These are phyloP conservation scores for Schizosaccharomyces lindneri DNA, from an alignment of 805 yeast genomes.

Conservation along the genomic window DNA sequence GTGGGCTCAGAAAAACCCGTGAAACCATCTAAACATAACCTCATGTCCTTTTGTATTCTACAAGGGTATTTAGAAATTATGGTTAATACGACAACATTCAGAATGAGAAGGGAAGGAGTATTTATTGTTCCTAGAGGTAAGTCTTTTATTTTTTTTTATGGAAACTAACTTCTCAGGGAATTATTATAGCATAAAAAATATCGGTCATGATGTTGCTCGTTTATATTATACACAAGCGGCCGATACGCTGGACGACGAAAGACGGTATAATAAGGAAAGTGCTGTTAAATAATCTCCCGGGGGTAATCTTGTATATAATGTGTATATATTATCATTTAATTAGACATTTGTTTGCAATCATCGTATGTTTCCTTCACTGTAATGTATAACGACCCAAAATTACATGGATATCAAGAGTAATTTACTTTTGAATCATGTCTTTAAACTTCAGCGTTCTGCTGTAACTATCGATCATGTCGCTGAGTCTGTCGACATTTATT, in stretches of 20 bases:
- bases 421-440: background rate
- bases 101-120: slow-evolving; percentile 47
- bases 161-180: slow-evolving; percentile 11
- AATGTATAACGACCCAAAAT: no score
- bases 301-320: no score
- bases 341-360: no score
- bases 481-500: background rate
- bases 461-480: background rate
- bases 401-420: no score
- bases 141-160: background rate
- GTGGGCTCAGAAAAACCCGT: slow-evolving; percentile 32
- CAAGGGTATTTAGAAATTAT: slow-evolving; percentile 47
- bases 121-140: slow-evolving; percentile 59
- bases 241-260: slow-evolving; percentile 9
- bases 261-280: background rate
- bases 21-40: slow-evolving; percentile 37
- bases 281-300: background rate
- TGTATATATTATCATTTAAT: no score
- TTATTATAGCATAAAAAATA: slow-evolving; percentile 8
- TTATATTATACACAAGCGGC: slow-evolving; percentile 55
- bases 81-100: slow-evolving; percentile 30
- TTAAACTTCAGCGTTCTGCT: background rate
- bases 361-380: no score
- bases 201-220: slow-evolving; percentile 35
- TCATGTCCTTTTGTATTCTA: slow-evolving; percentile 51